Conservation (phyloP, 2,329 filamentous ascomycete genomes). For the Allantophomopsis cytisporea region DNA sequence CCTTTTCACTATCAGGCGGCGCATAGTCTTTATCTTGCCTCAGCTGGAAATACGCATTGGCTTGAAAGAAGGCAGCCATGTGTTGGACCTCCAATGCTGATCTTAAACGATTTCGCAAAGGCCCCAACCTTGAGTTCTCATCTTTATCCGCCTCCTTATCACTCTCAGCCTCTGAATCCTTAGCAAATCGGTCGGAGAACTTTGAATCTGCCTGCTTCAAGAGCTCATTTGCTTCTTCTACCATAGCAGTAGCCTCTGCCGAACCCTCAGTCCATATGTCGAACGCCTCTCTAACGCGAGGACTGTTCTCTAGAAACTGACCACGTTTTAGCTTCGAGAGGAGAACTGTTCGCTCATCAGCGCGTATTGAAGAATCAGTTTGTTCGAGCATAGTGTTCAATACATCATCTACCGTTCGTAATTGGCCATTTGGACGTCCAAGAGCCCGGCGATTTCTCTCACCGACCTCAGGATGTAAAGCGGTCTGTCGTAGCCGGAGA, state of each 20-base stretch:
- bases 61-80: constrained; percentile 71
- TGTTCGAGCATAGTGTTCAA: constrained; percentile 86
- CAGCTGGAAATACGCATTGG: constrained; percentile 73
- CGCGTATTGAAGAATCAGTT: constrained; percentile 51
- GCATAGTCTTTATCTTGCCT: constrained; percentile 57
- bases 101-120: constrained; percentile 53
- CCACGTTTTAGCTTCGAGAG: constrained; percentile 52
- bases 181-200: constrained; percentile 19
- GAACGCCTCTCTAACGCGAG: constrained; percentile 53
- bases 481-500: constrained; percentile 64
- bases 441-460: constrained; percentile 49
- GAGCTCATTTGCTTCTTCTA: constrained; percentile 51
- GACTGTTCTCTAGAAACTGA: constrained; percentile 67
- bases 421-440: constrained; percentile 47
- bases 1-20: constrained; percentile 51
- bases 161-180: not conserved
- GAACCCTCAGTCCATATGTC: constrained; percentile 51
- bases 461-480: constrained; percentile 75
- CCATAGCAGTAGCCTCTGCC: constrained; percentile 31
- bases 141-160: constrained; percentile 1
- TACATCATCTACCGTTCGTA: constrained; percentile 77
- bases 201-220: constrained; percentile 29
- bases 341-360: constrained; percentile 56
- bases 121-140: constrained; percentile 29
- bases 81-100: constrained; percentile 69